Evolutionary conservation across 768 basidiomycete genomes (phyloP), one percentile per base, ranked within the genome.

Genomic region (Rhizopogon vinicolor): DNA sequence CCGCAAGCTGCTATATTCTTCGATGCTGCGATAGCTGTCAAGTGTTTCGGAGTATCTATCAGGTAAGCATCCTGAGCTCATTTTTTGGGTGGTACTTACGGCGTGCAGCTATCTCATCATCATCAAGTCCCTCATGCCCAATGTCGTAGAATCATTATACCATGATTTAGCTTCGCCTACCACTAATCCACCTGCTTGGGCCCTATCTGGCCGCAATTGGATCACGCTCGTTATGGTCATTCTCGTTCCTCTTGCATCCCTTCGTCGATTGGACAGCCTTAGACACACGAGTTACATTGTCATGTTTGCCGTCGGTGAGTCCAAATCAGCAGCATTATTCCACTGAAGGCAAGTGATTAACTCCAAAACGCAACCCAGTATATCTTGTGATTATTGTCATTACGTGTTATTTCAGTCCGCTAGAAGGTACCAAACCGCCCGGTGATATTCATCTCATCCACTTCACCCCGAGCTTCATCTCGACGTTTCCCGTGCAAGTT

Each of bases 21-120:
- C 63, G 96, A 98, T 68, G 86, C 85, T 3, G 96, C 95, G 12
- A 93, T 98, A 62, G 93, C 93, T 9, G 87, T 86, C 68, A 98
- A 98, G 68, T 98, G 96, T 69, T 97, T 97, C 66, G 96, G 96
- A 18, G 96, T 98, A 3, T 93, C 91, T 35, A 86, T 95, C 62
- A 93, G 92, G 82, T 93, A 72, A 44, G 80, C 39, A 19, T 50
- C 28, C 40, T 40, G n/a, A 12, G 7, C 18, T 28, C 2, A 5
- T 28, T 33, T 25, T 6, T 45, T 7, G 18, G 25, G 31, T 39
- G 10, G 22, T 51, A 12, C n/a, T 39, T 46, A 39, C 31, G 29
- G 3, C 37, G 42, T 41, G 44, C 62, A 92, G 90, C 66, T 92
- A 93, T 68, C 77, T 93, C 57, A 95, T 94, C 64, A 93, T 96